Conservation (phyloP, 352 stramenopile species). For the Pythium aphanidermatum region DNA sequence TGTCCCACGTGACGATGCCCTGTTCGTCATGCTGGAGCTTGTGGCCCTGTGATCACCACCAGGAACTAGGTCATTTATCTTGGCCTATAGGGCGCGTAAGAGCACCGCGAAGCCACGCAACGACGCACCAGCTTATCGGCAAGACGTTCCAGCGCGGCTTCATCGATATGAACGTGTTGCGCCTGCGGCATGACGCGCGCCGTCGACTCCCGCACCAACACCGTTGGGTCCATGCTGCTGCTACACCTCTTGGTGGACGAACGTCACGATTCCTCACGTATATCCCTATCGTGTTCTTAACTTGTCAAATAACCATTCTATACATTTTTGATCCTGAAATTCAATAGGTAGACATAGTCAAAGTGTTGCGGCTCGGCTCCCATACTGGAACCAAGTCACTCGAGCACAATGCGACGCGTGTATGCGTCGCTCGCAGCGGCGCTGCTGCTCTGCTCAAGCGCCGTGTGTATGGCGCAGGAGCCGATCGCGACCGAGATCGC, state of each 20-base stretch:
- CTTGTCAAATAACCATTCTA: no score
- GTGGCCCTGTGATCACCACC: no score
- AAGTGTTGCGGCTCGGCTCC: no score
- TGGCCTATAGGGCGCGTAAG: no score
- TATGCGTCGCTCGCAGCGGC: neutral
- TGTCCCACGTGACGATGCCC: conserved; percentile 65
- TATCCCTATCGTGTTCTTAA: no score
- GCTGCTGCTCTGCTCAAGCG: neutral
- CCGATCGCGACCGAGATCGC: neutral
- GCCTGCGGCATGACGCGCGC: conserved; percentile 35
- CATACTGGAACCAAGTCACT: conserved; percentile 1
- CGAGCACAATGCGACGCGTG: conserved; percentile 7
- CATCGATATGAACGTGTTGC: conserved; percentile 33
- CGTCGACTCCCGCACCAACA: conserved; percentile 42
- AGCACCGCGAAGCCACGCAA: neutral
- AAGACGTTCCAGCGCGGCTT: conserved; percentile 22
- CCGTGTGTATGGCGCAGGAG: neutral
- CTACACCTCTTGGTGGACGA: neutral
- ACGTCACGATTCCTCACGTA: neutral
- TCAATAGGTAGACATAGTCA: conserved; percentile 4
- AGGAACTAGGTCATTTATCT: no score
- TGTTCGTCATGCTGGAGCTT: conserved; percentile 31
- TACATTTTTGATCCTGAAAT: no score
- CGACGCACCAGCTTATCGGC: conserved; percentile 37
- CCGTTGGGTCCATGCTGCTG: conserved; percentile 44